phyloP scores from a whole-genome alignment of 805 yeast species.

The Kodamaea jinghongensis region DNA sequence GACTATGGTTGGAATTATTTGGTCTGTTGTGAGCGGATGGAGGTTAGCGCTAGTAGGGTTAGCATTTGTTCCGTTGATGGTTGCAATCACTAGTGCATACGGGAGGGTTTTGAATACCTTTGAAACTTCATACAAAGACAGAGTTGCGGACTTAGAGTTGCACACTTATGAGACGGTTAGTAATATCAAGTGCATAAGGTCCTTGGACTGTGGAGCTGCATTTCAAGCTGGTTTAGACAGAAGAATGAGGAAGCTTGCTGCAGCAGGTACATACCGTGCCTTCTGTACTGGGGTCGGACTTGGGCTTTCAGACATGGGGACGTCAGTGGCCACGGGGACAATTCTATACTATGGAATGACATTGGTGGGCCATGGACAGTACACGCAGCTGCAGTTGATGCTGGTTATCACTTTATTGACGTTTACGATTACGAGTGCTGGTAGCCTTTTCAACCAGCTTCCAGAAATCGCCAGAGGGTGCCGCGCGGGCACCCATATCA shows the following conservation, averaged over 20 bases:
- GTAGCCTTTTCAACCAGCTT: conserved; percentile 56
- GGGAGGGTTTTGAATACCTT: conserved; percentile 48
- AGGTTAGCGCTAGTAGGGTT: conserved; percentile 79
- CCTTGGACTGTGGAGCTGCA: conserved; percentile 49
- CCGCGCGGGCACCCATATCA: conserved; percentile 57
- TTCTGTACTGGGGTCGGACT: conserved; percentile 64
- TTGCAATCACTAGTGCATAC: conserved; percentile 49
- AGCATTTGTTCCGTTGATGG: conserved; percentile 66
- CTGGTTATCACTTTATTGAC: conserved; percentile 69
- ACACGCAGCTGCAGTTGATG: conserved; percentile 56
- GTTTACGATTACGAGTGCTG: conserved; percentile 68
- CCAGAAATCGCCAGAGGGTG: conserved; percentile 82
- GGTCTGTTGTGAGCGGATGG: conserved; percentile 87
- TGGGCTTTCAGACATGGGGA: conserved; percentile 52
- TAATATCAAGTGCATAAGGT: conserved; percentile 63
- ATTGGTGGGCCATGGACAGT: conserved; percentile 59
- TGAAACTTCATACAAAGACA: conserved; percentile 60
- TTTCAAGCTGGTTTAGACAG: conserved; percentile 42
- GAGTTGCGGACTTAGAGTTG: conserved; percentile 54
- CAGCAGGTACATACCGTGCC: conserved; percentile 51
- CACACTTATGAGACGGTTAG: conserved; percentile 49
- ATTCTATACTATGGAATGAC: conserved; percentile 77
- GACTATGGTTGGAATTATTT: conserved; percentile 58
- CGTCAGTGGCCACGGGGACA: conserved; percentile 63
- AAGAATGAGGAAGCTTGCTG: conserved; percentile 29